phyloP scores from a whole-genome alignment of 495 filamentous ascomycete genomes.

The Neurospora hispaniola region DNA sequence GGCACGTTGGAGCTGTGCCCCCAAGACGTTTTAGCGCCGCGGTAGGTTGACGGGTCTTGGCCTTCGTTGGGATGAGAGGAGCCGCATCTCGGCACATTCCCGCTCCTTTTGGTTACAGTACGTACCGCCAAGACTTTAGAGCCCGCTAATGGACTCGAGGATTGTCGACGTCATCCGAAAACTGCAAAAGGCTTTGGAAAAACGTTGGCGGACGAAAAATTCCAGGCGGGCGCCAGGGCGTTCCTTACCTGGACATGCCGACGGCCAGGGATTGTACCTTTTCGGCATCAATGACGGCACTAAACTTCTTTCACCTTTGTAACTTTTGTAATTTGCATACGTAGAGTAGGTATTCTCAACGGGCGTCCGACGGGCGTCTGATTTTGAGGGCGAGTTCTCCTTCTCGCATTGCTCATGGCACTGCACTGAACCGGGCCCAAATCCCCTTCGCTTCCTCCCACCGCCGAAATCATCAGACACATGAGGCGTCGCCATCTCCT shows the following conservation, averaged over 20 bases:
- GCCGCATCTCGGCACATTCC: neutral
- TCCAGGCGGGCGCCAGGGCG: neutral
- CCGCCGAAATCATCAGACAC: neutral
- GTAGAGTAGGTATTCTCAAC: neutral
- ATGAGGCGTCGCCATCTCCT: neutral
- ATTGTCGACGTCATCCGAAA: neutral
- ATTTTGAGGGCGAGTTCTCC: neutral
- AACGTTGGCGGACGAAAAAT: neutral
- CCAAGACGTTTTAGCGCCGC: neutral
- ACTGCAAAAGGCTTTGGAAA: neutral
- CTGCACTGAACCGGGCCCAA: neutral
- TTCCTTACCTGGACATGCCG: neutral
- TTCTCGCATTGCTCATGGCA: neutral
- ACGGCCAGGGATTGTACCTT: neutral
- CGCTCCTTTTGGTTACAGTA: neutral
- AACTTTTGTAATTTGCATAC: neutral
- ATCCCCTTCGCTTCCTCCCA: neutral
- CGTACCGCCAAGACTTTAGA: neutral
- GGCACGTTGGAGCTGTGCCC: neutral
- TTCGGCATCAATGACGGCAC: neutral
- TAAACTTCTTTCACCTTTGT: neutral
- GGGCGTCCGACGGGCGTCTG: neutral
- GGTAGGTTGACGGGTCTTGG: neutral
- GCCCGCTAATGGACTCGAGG: neutral
- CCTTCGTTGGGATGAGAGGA: neutral